These are phyloP conservation scores for Plasmodium berghei DNA, from an alignment of 169 alveolate species.

Conservation along the genomic window DNA sequence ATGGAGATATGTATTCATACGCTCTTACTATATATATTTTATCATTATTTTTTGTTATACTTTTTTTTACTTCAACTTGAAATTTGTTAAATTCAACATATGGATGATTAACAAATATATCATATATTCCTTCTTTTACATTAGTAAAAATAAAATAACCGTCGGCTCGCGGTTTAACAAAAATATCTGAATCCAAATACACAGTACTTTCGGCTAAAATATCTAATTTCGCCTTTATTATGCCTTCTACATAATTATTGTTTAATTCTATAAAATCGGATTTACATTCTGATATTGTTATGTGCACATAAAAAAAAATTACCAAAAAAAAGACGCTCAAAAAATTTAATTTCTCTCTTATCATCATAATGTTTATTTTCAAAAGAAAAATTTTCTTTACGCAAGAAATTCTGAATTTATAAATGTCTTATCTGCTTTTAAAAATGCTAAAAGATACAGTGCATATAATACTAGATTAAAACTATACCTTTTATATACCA, in stretches of 20 bases:
- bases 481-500: too few species aligned
- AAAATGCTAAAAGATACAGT: too few species aligned
- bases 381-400: too few species aligned
- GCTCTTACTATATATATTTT: constrained; percentile 59
- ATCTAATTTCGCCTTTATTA: constrained; percentile 14
- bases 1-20: constrained; percentile 59
- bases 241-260: constrained; percentile 73
- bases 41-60: constrained; percentile 50
- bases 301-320: constrained; percentile 9
- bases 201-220: constrained; percentile 53
- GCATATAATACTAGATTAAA: too few species aligned
- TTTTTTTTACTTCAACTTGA: constrained; percentile 69
- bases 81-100: constrained; percentile 58
- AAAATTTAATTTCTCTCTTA: constrained; percentile 2
- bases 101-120: constrained; percentile 68
- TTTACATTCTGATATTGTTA: constrained; percentile 24
- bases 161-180: constrained; percentile 48
- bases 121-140: constrained; percentile 73
- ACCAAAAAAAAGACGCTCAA: not conserved
- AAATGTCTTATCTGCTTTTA: too few species aligned
- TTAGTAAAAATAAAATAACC: constrained; percentile 65
- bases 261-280: constrained; percentile 47
- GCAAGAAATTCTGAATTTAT: too few species aligned
- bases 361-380: not conserved
- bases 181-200: constrained; percentile 64